Evolutionary conservation across 169 alveolate genomes (phyloP), one percentile per base, ranked within the genome.

Genomic region (Cryptosporidium sp.): DNA sequence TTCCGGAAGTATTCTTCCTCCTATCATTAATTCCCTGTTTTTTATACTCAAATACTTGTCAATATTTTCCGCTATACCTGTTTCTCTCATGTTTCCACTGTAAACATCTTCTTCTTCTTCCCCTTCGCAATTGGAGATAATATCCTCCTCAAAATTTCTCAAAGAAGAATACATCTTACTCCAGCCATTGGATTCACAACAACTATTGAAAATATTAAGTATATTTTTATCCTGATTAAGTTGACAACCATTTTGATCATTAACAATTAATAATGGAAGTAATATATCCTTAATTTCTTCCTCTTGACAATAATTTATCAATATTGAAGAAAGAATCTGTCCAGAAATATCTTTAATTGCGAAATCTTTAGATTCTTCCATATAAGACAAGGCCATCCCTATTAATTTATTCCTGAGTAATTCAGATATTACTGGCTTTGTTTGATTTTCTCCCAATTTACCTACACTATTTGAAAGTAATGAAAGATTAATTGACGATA

Each of bases 401-500:
- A 80, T 80, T 18, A 80, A 18, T 33, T 41, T 59, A 58, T 80
- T 67, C 26, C 80, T 37, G 12, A 80, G 75, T 12, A n/a, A 10
- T 23, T 35, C 67, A 3, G 89, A 80, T 7, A 80, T 37, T 16
- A 12, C 39, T 33, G 68, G 43, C 5, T 45, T 59, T 23, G 43
- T 59, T 23, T 7, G 62, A 21, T 9, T 12, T 18, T 33, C 69
- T 12, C 1, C 7, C 4, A 21, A 61, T 21, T 67, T 10, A 33
- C 8, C 55, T 41, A 12, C 14, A 41, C 3, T 7, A 67, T 26
- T 55, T n/a, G 67, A 3, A 2, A 14, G 0, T 29, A 65, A 39
- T n/a, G 71, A 65, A 29, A 33, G 48, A 41, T 41, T 73, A 23
- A 58, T 68, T 3, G 93, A 65, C 9, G 92, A 86, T 69, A 96